Conservation (phyloP, 192 early-diverging fungal species). For the Gigaspora rosea region DNA sequence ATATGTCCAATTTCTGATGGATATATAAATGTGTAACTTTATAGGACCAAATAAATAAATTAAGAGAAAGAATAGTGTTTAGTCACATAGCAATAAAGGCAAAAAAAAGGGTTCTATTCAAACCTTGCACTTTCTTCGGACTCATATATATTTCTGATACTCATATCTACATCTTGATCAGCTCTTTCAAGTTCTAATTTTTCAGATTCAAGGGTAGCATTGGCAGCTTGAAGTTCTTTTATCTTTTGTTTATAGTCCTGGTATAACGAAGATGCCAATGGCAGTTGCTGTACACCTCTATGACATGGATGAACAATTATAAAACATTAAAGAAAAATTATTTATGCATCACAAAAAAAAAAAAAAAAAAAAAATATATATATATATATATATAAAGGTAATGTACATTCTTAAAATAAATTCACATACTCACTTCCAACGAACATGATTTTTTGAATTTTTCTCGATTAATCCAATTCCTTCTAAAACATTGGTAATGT, state of each 20-base stretch:
- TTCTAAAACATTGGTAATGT: conserved; percentile 71
- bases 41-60: not conserved
- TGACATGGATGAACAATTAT: not conserved
- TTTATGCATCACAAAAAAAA: not conserved
- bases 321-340: not conserved
- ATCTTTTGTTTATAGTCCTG: conserved; percentile 21
- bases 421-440: conserved; percentile 61
- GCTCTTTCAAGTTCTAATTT: conserved; percentile 11
- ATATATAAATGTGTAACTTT: conserved; percentile 10
- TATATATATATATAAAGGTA: too few species aligned
- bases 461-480: conserved; percentile 68
- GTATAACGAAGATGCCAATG: not conserved
- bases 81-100: too few species aligned
- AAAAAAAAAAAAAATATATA: too few species aligned
- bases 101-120: not conserved
- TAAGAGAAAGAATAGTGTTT: too few species aligned
- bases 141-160: conserved; percentile 28
- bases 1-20: conserved; percentile 20
- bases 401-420: not conserved
- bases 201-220: conserved; percentile 22
- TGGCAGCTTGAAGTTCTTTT: conserved; percentile 15
- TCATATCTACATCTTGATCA: not conserved
- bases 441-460: conserved; percentile 67
- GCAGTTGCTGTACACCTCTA: not conserved
- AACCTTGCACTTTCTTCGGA: not conserved